Percentiles rank a stretch among this genome's conserved stretches.
Evolutionary conservation across 2,329 filamentous ascomycete species (phyloP).

Genomic region (Penicillium sp.): DNA sequence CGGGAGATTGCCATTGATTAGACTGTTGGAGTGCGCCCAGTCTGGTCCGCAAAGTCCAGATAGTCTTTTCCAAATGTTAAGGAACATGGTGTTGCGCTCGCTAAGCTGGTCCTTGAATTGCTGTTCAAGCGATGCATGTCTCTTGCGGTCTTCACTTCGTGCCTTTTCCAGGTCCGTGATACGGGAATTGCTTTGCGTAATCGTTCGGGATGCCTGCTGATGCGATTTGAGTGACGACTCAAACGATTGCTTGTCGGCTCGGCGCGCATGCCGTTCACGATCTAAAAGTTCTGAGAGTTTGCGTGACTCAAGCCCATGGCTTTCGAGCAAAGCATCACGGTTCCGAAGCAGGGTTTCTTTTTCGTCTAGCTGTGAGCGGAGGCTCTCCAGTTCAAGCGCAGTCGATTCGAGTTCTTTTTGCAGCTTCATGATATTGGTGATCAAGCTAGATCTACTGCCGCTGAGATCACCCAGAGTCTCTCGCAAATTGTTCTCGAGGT

Average conservation of each 20-base stretch:
- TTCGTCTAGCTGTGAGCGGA: constrained; percentile 76
- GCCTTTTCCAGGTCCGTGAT: constrained; percentile 83
- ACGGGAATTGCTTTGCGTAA: constrained; percentile 78
- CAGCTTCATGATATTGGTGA: constrained; percentile 82
- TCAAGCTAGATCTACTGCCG: constrained; percentile 78
- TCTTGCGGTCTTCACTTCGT: constrained; percentile 73
- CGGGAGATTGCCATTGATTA: constrained; percentile 84
- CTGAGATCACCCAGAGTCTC: constrained; percentile 84
- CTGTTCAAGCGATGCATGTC: constrained; percentile 71
- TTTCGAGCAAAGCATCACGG: constrained; percentile 83
- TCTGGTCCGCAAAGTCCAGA: constrained; percentile 83
- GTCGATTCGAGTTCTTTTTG: constrained; percentile 85
- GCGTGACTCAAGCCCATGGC: constrained; percentile 79
- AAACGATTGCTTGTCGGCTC: constrained; percentile 81
- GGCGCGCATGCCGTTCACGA: constrained; percentile 80
- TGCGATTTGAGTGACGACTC: constrained; percentile 87
- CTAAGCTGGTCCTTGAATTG: constrained; percentile 81
- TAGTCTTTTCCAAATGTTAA: constrained; percentile 86
- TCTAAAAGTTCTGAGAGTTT: constrained; percentile 85
- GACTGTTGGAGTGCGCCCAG: constrained; percentile 85
- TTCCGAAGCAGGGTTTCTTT: constrained; percentile 89
- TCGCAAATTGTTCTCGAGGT: constrained; percentile 84
- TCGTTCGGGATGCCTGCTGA: constrained; percentile 79
- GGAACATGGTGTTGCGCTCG: constrained; percentile 84
- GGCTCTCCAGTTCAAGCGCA: constrained; percentile 74